Conservation (phyloP, 169 alveolate genomes). For the Eimeria necatrix region DNA sequence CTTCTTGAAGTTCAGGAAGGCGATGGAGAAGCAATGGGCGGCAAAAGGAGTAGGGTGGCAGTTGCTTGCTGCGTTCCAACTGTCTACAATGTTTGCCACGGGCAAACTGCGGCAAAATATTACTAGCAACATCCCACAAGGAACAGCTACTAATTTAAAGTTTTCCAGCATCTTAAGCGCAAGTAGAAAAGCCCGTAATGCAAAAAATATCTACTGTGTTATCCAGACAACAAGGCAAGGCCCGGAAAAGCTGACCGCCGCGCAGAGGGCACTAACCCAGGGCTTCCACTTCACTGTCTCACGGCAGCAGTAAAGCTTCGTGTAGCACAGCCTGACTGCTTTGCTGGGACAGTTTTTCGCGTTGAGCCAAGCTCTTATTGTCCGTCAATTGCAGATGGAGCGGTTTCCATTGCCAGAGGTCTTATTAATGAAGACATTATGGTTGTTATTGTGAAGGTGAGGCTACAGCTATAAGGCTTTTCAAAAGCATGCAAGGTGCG, state of each 20-base stretch:
- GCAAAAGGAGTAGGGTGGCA: conserved; percentile 49
- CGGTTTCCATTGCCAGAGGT: conserved; percentile 53
- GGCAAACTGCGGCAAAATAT: no score
- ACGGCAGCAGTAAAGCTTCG: conserved; percentile 71
- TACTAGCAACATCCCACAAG: no score
- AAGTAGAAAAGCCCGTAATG: neutral
- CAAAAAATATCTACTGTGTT: neutral
- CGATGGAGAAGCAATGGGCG: conserved; percentile 32
- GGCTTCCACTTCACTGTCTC: conserved; percentile 45
- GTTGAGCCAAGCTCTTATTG: conserved; percentile 56
- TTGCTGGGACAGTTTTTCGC: conserved; percentile 72
- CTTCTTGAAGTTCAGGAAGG: conserved; percentile 53
- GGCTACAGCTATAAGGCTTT: neutral
- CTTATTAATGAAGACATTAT: conserved; percentile 46
- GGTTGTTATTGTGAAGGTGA: conserved; percentile 41
- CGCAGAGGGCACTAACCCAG: conserved; percentile 12
- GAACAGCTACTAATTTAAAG: no score
- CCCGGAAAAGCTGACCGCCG: conserved; percentile 54
- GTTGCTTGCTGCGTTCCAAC: neutral
- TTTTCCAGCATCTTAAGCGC: no score
- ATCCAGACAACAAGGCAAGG: conserved; percentile 53
- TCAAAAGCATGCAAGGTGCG: neutral
- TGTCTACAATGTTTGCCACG: neutral
- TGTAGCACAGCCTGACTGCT: conserved; percentile 74
- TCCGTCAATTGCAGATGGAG: conserved; percentile 58